Conservation (phyloP, 2,329 filamentous ascomycete genomes). For the Verticillium klebahnii region DNA sequence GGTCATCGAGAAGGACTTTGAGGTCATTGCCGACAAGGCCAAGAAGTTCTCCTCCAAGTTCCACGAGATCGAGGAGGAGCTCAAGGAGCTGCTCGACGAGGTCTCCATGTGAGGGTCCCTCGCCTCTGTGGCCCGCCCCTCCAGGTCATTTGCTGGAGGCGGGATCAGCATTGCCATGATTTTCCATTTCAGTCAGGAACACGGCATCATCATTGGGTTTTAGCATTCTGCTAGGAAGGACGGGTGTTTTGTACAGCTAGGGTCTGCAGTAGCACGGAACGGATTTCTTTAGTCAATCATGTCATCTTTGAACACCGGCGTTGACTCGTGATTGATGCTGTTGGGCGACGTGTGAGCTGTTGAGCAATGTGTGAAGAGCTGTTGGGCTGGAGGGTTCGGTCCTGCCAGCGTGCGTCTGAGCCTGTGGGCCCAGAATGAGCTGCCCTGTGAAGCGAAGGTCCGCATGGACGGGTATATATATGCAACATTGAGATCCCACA, state of each 20-base stretch:
- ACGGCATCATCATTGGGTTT: background rate
- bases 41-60: slow-evolving; percentile 61
- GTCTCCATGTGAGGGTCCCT: slow-evolving; percentile 27
- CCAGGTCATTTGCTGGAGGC: background rate
- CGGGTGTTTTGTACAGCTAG: background rate
- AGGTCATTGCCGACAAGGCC: slow-evolving; percentile 49
- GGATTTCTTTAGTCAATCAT: background rate
- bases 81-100: slow-evolving; percentile 55
- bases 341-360: too few relatives aligned
- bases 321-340: too few relatives aligned
- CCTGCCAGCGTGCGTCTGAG: too few relatives aligned
- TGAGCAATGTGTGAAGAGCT: too few relatives aligned
- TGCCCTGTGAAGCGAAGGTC: too few relatives aligned
- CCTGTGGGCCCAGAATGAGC: too few relatives aligned
- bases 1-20: slow-evolving; percentile 57
- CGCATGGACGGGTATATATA: background rate
- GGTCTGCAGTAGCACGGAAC: background rate
- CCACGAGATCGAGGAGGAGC: slow-evolving; percentile 56
- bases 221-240: background rate
- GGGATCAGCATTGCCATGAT: background rate
- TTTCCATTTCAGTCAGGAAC: background rate
- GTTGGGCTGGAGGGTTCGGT: too few relatives aligned
- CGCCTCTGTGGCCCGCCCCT: background rate
- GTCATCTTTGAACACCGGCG: background rate
- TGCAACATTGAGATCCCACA: background rate